These are phyloP conservation scores for Oenanthe javanica DNA, from an alignment of 140 eudicot species.

Conservation along the genomic window DNA sequence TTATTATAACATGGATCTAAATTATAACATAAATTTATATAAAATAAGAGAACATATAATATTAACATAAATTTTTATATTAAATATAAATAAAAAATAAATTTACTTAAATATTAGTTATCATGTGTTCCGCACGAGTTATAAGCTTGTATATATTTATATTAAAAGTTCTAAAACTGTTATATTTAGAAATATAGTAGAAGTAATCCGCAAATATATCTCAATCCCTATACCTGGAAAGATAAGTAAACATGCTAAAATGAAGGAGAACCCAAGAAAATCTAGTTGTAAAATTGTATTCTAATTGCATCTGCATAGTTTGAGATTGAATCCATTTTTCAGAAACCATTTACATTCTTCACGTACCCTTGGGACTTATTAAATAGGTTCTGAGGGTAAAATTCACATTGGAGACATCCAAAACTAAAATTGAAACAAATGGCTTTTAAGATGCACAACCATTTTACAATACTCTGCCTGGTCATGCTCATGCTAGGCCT, in stretches of 20 bases:
- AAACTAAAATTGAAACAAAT: background rate
- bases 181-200: background rate
- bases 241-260: background rate
- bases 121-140: too few relatives aligned
- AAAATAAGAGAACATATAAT: too few relatives aligned
- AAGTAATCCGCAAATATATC: background rate
- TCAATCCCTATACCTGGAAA: background rate
- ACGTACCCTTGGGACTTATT: conserved; percentile 1
- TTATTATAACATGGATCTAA: too few relatives aligned
- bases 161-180: background rate
- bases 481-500: background rate
- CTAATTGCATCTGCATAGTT: background rate
- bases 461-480: background rate
- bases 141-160: too few relatives aligned
- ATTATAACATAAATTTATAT: too few relatives aligned
- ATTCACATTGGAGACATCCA: background rate
- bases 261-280: conserved; percentile 4
- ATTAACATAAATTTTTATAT: too few relatives aligned
- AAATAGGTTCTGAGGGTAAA: background rate
- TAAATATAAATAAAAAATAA: too few relatives aligned
- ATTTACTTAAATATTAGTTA: too few relatives aligned
- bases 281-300: background rate
- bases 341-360: background rate
- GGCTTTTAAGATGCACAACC: background rate
- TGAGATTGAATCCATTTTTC: background rate